Evolutionary conservation across 192 early-diverging fungal species (phyloP), one percentile per base, ranked within the genome.

Genomic region (Coemansia guatemalensis): DNA sequence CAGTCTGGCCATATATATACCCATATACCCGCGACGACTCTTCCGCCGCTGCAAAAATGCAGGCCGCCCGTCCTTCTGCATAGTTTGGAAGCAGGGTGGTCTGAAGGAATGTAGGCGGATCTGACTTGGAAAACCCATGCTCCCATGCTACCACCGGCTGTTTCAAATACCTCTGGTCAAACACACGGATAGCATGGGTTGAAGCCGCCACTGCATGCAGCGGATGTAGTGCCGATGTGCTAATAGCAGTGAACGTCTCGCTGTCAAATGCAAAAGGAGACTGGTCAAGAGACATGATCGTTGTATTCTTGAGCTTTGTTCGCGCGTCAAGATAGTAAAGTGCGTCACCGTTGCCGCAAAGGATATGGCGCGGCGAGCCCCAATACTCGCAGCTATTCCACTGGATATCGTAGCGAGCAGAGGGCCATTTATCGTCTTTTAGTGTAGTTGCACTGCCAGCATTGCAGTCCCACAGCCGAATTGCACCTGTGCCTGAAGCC

Each of bases 311-410:
- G 23, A 12, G 11, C 9, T 55, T 59, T 9, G 60, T 29, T 23
- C 76, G 76, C 5, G 60, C 35, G 27, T 79, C 76, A 0, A 79
- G 29, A 24, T 61, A 52, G 55, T 53, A 66, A 39, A 73, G 48
- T 20, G 9, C 20, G 49, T 69, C 66, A 11, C 59, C 57, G 48
- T 62, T 70, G 24, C 67, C 76, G 44, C 64, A 65, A 5, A 79
- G 60, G 5, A 79, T 35, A 12, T 58, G 63, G 22, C 76, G 70
- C 17, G 76, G 76, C 35, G 71, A 69, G 54, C 56, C 65, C 76
- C 70, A 73, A 54, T 70, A 79, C 53, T 73, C 76, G 62, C 76
- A 79, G 21, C 63, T 48, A 26, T 66, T 64, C 76, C 76, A 79
- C 60, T 73, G 67, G 25, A 62, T 47, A 29, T 48, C 63, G 48